Conservation (phyloP, 257 asterid species). For the Anisodus acutangulus region DNA sequence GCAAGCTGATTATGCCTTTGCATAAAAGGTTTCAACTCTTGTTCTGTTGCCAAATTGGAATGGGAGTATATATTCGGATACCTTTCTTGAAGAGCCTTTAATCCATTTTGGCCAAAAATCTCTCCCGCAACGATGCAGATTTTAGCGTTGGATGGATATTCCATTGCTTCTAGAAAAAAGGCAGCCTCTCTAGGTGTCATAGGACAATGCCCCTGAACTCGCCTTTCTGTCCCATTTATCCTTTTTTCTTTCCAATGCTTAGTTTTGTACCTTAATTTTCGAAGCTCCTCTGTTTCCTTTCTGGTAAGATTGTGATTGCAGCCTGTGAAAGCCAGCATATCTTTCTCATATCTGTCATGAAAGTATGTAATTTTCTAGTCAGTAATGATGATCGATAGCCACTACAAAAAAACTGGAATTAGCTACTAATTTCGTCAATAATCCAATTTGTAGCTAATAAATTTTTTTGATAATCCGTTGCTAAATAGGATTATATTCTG, state of each 20-base stretch:
- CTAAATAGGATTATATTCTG: too few relatives aligned
- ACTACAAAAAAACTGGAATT: too few relatives aligned
- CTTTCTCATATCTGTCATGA: conserved; percentile 48
- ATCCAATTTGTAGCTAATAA: too few relatives aligned
- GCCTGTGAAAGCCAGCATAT: conserved; percentile 61
- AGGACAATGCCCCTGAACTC: conserved; percentile 45
- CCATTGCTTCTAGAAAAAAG: conserved; percentile 49
- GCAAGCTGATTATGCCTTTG: conserved; percentile 45
- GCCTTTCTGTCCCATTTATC: conserved; percentile 43
- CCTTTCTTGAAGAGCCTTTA: conserved; percentile 30
- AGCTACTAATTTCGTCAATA: too few relatives aligned
- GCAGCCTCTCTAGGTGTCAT: conserved; percentile 57
- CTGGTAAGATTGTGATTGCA: conserved; percentile 49
- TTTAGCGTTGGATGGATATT: conserved; percentile 41
- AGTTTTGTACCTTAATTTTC: conserved; percentile 38
- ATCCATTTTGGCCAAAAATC: conserved; percentile 41
- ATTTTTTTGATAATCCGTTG: too few relatives aligned
- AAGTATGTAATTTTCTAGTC: not conserved
- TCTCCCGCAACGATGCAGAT: conserved; percentile 47
- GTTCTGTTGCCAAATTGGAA: conserved; percentile 43
- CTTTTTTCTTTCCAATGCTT: conserved; percentile 51
- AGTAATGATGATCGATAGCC: not conserved
- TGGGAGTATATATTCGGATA: conserved; percentile 47
- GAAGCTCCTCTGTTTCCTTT: conserved; percentile 37
- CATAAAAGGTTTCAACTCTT: conserved; percentile 40